Percentiles rank a stretch among this genome's conserved stretches.
Conservation (phyloP, 2,329 filamentous ascomycete genomes). For the Chaetomium globosum region DNA sequence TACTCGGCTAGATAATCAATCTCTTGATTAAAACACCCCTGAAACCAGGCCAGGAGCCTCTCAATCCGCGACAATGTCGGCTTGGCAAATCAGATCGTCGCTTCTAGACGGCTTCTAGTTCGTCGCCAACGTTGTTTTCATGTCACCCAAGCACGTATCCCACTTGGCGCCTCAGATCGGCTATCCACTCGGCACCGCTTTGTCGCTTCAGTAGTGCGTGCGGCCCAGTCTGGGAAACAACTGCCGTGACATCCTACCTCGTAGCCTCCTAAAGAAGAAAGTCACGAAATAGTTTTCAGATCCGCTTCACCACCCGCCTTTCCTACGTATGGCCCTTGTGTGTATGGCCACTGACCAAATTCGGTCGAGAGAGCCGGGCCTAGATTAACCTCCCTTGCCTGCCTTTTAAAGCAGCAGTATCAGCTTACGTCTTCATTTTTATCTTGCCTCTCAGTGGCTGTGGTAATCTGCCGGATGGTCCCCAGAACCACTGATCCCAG, state of each 20-base stretch:
- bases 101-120: neutral
- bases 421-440: neutral
- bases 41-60: neutral
- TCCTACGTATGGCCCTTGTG: neutral
- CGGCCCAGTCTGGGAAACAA: neutral
- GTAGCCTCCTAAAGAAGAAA: neutral
- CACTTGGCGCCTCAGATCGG: neutral
- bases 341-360: neutral
- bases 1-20: neutral
- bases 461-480: constrained; percentile 4
- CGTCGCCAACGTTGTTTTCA: neutral
- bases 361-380: too few relatives aligned
- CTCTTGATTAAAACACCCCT: neutral
- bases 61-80: neutral
- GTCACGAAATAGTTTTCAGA: neutral
- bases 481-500: neutral
- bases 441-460: neutral
- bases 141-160: neutral
- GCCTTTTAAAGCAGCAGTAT: neutral
- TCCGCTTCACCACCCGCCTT: neutral
- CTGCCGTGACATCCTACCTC: neutral
- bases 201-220: neutral
- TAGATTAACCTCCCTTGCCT: neutral
- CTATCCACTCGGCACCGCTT: neutral
- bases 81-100: neutral